Conservation (phyloP, 768 basidiomycete genomes). For the Lanmaoa rubissima region DNA sequence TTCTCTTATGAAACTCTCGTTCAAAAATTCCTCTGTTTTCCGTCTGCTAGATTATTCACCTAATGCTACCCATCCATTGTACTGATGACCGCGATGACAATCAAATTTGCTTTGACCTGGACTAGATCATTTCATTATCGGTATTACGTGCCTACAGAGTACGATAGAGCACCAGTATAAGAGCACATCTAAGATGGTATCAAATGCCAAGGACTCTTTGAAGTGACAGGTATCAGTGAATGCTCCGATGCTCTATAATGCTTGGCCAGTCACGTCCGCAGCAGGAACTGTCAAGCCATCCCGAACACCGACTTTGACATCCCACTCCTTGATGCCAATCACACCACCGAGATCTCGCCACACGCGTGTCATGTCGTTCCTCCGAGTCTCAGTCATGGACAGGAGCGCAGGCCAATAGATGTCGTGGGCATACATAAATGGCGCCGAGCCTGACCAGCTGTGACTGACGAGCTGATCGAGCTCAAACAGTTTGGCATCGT, state of each 20-base stretch:
- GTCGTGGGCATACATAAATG: constrained; percentile 73
- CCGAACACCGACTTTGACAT: constrained; percentile 50
- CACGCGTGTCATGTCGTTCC: constrained; percentile 48
- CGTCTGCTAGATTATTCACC: constrained; percentile 24
- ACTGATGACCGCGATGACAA: constrained; percentile 28
- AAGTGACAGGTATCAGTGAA: not conserved
- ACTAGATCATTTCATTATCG: no score
- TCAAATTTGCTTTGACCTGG: constrained; percentile 1
- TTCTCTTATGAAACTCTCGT: constrained; percentile 6
- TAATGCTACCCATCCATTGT: constrained; percentile 21
- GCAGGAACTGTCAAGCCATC: constrained; percentile 9
- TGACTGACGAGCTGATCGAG: constrained; percentile 68
- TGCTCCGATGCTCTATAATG: constrained; percentile 7
- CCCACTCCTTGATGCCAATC: constrained; percentile 78
- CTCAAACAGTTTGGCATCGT: constrained; percentile 47
- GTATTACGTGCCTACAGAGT: no score
- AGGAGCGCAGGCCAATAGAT: constrained; percentile 73
- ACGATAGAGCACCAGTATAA: no score
- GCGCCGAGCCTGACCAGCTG: constrained; percentile 64
- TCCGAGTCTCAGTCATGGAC: constrained; percentile 49
- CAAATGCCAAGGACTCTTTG: not conserved
- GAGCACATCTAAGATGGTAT: not conserved
- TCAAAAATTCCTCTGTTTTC: not conserved
- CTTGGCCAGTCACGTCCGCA: constrained; percentile 4
- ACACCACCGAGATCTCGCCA: constrained; percentile 70